Evolutionary conservation across 1,284 basidiomycete species (phyloP), one percentile per base, ranked within the genome.

Genomic region (Coriolopsis trogii): DNA sequence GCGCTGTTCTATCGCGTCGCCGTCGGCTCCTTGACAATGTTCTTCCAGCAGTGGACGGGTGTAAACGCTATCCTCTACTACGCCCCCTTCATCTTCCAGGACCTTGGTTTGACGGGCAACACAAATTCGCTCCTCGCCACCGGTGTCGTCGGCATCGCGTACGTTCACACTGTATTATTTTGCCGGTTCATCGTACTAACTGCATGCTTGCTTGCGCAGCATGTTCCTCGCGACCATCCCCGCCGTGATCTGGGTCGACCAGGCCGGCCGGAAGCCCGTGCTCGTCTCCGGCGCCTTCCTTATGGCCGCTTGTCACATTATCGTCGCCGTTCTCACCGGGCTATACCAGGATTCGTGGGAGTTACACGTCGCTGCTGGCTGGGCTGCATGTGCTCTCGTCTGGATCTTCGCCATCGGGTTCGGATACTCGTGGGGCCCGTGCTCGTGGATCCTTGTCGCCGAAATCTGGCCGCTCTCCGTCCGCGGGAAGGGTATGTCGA

Each of bases 91-190:
- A 87, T 91, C 53, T 89, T 90, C 74, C 38, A 72, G 41, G 58
- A 63, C 4, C 75, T 90, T 15, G 79, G 84, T 18, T 67, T 87
- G 37, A 77, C 73, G 1, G 83, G 84, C 2, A 85, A 79, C 61
- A 77, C 85, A 0, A 78, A 74, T 30, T 80, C 78, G 0, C 75
- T 91, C 1, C 76, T 93, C 28, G 88, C 90, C 1, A 93, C 91
- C 9, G 91, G 91, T 43, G 83, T 93, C 10, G 91, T 92, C 50
- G 91, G 91, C 41, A 82, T 93, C 62, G 86, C 82, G 80, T 85
- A 72, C 38, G 82, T 72, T 3, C 56, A 37, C 38, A 56, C 58
- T 8, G 18, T 29, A 24, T 15, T 41, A 24, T n/a, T 24, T 10
- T 15, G 23, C 9, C 34, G n/a, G 28, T 30, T 8, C n/a, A 18